A percentile compares a stretch with the other conserved stretches of the same genome.
These are phyloP conservation scores for Cutaneotrichosporon cavernicola DNA, from an alignment of 1,284 basidiomycete genomes.

Conservation along the genomic window DNA sequence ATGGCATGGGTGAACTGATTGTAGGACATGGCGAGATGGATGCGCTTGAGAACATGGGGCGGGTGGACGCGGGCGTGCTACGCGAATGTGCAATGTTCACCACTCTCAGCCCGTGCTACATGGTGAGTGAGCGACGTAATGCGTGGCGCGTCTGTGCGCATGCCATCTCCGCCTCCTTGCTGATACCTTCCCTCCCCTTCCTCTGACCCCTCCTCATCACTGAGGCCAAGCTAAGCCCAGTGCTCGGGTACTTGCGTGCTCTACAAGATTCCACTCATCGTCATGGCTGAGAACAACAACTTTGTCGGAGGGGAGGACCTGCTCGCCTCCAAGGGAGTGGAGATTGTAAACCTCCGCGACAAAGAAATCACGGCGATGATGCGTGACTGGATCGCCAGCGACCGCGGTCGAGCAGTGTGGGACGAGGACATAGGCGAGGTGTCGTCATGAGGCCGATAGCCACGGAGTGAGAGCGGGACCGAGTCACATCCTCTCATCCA, in stretches of 20 bases:
- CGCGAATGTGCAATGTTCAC: conserved; percentile 41
- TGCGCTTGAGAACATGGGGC: conserved; percentile 41
- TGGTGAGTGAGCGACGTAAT: conserved; percentile 11
- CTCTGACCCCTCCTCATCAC: neutral
- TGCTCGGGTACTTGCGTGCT: conserved; percentile 36
- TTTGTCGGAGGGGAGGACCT: conserved; percentile 36
- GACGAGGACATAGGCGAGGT: conserved; percentile 45
- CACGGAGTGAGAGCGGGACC: neutral
- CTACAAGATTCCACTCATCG: conserved; percentile 34
- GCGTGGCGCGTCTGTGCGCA: neutral
- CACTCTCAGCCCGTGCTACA: conserved; percentile 35
- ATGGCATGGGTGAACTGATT: conserved; percentile 12
- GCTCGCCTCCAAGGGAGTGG: conserved; percentile 24
- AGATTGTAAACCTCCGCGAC: conserved; percentile 37
- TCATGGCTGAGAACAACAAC: conserved; percentile 41
- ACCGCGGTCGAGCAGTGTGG: conserved; percentile 32
- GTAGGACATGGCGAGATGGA: conserved; percentile 41
- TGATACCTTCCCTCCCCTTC: neutral
- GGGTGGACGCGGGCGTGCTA: conserved; percentile 30
- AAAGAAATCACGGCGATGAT: conserved; percentile 35
- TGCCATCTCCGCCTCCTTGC: neutral
- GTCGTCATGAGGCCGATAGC: neutral
- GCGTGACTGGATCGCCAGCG: conserved; percentile 36
- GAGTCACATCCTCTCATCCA: neutral
- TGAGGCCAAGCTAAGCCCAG: conserved; percentile 13